Percentiles rank a stretch among this genome's conserved stretches.
Evolutionary conservation across 75 land plant species (phyloP).

Genomic region (Selaginella moellendorffii): DNA sequence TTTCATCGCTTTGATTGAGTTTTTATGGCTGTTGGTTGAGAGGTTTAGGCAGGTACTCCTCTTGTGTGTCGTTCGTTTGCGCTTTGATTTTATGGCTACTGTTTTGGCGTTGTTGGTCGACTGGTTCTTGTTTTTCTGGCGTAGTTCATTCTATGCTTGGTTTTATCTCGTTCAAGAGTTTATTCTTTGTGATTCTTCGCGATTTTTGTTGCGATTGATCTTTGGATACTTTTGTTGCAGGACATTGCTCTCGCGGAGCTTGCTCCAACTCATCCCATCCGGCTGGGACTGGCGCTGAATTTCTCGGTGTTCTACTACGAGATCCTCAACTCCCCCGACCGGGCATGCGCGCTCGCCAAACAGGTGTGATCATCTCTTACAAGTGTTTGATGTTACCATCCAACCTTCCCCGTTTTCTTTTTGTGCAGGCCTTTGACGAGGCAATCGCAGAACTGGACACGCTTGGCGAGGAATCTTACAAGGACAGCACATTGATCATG

Average conservation of each 20-base stretch:
- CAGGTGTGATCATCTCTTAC: slow-evolving; percentile 18
- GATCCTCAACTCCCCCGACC: slow-evolving; percentile 44
- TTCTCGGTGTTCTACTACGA: slow-evolving; percentile 55
- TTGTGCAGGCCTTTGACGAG: slow-evolving; percentile 12
- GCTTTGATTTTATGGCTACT: not conserved
- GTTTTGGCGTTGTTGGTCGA: not conserved
- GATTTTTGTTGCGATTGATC: too few relatives aligned
- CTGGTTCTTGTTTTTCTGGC: not conserved
- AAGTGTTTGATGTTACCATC: not conserved
- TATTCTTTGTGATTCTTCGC: not conserved
- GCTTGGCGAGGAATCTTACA: slow-evolving; percentile 16
- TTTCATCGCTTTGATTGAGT: too few relatives aligned
- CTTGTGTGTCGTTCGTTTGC: not conserved
- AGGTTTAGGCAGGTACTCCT: too few relatives aligned
- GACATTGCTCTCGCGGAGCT: slow-evolving; percentile 35
- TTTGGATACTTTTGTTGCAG: slow-evolving; percentile 11
- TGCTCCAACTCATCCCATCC: slow-evolving; percentile 42
- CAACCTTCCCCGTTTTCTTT: not conserved
- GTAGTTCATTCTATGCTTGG: not conserved
- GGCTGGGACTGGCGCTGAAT: slow-evolving; percentile 44
- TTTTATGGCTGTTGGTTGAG: too few relatives aligned
- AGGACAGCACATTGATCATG: slow-evolving; percentile 17
- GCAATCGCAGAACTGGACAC: slow-evolving; percentile 16
- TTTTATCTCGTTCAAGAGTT: not conserved
- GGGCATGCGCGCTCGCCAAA: slow-evolving; percentile 37